Evolutionary conservation across 352 stramenopile species (phyloP).

Genomic region (Phytophthora sojae): DNA sequence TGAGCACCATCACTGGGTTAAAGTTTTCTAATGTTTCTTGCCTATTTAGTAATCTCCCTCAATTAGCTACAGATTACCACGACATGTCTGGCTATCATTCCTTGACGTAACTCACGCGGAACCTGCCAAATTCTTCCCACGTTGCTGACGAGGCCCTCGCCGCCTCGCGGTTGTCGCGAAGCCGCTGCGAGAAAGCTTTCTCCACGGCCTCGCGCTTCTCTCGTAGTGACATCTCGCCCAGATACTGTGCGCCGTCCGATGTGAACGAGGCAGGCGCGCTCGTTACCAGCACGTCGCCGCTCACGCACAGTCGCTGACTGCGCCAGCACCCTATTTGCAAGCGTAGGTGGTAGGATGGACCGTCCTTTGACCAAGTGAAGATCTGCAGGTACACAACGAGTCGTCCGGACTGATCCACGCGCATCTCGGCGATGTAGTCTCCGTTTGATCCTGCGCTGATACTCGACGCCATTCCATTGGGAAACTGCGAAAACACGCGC

Average conservation of each 20-base stretch:
- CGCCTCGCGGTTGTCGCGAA: background rate
- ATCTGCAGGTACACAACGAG: slow-evolving; percentile 54
- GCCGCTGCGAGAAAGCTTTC: slow-evolving; percentile 19
- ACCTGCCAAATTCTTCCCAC: slow-evolving; percentile 38
- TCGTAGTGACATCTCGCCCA: slow-evolving; percentile 51
- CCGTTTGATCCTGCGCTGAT: slow-evolving; percentile 31
- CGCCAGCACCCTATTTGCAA: slow-evolving; percentile 55
- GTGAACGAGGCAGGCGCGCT: slow-evolving; percentile 27
- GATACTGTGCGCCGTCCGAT: slow-evolving; percentile 34
- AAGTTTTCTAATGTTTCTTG: no score
- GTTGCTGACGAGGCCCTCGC: background rate
- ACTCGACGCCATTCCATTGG: slow-evolving; percentile 49
- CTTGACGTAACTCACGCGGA: slow-evolving; percentile 37
- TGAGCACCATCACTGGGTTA: no score
- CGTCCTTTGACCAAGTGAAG: slow-evolving; percentile 40
- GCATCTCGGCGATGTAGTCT: slow-evolving; percentile 59
- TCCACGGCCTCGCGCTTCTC: slow-evolving; percentile 41
- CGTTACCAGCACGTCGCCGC: slow-evolving; percentile 51
- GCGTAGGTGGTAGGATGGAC: slow-evolving; percentile 43
- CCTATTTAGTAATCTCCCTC: no score
- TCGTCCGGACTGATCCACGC: slow-evolving; percentile 42
- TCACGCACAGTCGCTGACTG: slow-evolving; percentile 53
- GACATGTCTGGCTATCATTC: background rate
- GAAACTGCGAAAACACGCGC: slow-evolving; percentile 56
- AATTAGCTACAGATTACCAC: no score